Conservation (phyloP, 257 asterid genomes). For the Verbascum thapsus region DNA sequence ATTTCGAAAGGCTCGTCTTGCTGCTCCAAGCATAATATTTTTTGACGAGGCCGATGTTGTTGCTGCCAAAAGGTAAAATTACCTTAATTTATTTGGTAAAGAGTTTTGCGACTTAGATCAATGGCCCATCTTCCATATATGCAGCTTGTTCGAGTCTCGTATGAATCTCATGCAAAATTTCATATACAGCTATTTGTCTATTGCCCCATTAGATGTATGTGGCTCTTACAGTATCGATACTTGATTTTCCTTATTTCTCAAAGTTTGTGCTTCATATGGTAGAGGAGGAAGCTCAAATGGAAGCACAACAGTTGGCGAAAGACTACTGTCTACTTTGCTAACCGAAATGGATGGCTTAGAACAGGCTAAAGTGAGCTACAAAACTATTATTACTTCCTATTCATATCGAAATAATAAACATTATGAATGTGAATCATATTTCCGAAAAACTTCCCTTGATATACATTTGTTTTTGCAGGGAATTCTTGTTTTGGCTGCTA, state of each 20-base stretch:
- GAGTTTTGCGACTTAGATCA: neutral
- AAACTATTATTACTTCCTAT: neutral
- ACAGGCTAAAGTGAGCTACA: conserved; percentile 71
- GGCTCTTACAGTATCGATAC: neutral
- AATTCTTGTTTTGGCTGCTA: conserved; percentile 95
- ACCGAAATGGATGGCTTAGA: conserved; percentile 99
- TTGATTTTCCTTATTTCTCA: neutral
- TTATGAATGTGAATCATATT: neutral
- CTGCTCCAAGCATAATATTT: conserved; percentile 94
- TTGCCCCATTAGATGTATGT: neutral
- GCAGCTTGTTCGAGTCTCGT: neutral
- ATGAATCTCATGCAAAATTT: conserved; percentile 3
- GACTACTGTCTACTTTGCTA: conserved; percentile 83
- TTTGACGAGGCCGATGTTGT: conserved; percentile 94
- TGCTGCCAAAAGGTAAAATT: conserved; percentile 75
- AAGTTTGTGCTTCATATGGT: conserved; percentile 28
- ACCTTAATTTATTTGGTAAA: neutral
- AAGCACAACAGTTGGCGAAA: conserved; percentile 82
- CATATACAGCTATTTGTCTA: conserved; percentile 1
- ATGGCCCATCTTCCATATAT: conserved; percentile 9
- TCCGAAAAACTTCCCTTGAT: conserved; percentile 10
- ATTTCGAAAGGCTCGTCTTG: conserved; percentile 90
- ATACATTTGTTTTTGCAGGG: conserved; percentile 52
- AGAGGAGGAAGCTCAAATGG: conserved; percentile 85
- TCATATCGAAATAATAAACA: conserved; percentile 15